Evolutionary conservation across 495 filamentous ascomycete genomes (phyloP), one percentile per base, ranked within the genome.

Genomic region (Lasiosphaeriaceae sp.): DNA sequence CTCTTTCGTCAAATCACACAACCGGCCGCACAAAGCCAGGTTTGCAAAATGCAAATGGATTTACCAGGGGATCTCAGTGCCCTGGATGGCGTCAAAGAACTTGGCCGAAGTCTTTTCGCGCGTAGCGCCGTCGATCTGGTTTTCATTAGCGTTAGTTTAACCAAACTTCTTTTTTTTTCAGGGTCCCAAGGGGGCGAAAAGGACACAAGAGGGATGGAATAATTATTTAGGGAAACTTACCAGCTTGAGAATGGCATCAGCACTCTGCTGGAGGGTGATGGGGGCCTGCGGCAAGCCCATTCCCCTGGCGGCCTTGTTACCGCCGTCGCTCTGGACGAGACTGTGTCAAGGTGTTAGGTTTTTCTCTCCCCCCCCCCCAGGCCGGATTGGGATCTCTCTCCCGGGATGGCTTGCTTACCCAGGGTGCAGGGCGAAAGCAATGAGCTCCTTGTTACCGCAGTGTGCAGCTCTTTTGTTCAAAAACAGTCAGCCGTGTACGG

Each of bases 221-320:
- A 3, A 11, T 17, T 19, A 11, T 19, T 41, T 12, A 9, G 34
- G 34, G 34, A 37, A 37, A 52, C 55, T 46, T 19, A 57, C 55
- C 4, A 45, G 14, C 11, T 31, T 21, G 14, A 50, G 22, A 29
- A 52, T 51, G 19, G 50, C 50, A 17, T 21, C 31, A n/a, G 50
- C 50, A 21, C 24, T 35, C 17, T 52, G 17, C 47, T 57, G 11
- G 2, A 45, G 39, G 24, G 55, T 51, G 11, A 21, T 22, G 2
- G 55, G 55, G 8, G 63, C 63, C 47, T 58, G 59, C 26, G 59
- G 49, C 37, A 66, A 21, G 8, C 63, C 63, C 8, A 66, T 49
- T 41, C 56, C 23, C 56, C 51, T 20, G 34, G 57, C 63, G 22
- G 54, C 56, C 34, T 29, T 21, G 37, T 58, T 62, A 9, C 62